Conservation (phyloP, 2,329 filamentous ascomycete species). For the Sporothrix dimorphospora region DNA sequence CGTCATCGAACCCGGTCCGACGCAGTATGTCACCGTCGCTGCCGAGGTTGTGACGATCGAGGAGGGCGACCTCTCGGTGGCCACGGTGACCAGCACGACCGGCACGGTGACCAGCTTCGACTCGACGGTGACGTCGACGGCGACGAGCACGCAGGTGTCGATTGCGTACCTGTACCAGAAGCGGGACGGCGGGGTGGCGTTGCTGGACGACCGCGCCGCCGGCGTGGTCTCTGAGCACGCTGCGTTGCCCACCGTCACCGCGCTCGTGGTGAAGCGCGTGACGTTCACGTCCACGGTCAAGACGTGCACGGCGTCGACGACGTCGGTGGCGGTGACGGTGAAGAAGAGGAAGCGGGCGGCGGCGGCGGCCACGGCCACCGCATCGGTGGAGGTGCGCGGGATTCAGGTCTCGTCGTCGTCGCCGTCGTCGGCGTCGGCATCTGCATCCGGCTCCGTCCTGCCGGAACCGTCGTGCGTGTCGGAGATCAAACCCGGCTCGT, state of each 20-base stretch:
- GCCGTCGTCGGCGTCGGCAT: background rate
- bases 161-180: background rate
- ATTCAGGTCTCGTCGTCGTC: background rate
- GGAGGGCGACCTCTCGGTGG: background rate
- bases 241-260: background rate
- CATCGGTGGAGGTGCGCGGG: background rate
- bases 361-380: background rate
- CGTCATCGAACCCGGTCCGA: background rate
- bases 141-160: background rate
- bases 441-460: background rate
- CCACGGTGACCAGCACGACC: background rate
- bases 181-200: background rate
- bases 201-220: background rate
- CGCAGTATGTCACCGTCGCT: background rate
- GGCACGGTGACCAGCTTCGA: background rate
- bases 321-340: background rate
- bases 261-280: background rate
- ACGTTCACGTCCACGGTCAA: background rate
- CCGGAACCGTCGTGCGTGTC: background rate
- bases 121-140: background rate
- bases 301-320: conserved; percentile 5
- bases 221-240: too few species aligned
- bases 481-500: background rate
- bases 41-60: background rate
- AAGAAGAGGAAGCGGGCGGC: background rate